Percentiles rank a stretch among this genome's conserved stretches.
phyloP scores from a whole-genome alignment of 2,329 filamentous ascomycete species.

The Aspergillus sp. region DNA sequence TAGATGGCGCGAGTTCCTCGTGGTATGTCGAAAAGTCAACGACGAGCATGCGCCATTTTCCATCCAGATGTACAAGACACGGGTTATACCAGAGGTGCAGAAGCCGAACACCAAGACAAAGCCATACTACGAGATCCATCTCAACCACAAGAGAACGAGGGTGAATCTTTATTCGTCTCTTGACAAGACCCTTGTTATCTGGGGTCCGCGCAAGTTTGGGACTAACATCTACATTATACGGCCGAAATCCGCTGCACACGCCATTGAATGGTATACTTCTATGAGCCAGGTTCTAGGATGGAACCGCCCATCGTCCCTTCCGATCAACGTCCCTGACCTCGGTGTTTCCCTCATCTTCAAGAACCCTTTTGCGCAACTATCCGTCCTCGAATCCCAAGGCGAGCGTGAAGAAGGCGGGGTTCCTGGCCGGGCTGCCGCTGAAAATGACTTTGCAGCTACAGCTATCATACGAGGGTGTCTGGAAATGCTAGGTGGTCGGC shows the following conservation, averaged over 20 bases:
- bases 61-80: slow-evolving; percentile 52
- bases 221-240: slow-evolving; percentile 55
- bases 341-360: slow-evolving; percentile 49
- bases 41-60: slow-evolving; percentile 47
- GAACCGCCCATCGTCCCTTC: slow-evolving; percentile 46
- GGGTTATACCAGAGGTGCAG: slow-evolving; percentile 54
- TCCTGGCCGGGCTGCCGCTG: slow-evolving; percentile 24
- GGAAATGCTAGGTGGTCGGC: slow-evolving; percentile 46
- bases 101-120: slow-evolving; percentile 43
- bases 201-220: slow-evolving; percentile 45
- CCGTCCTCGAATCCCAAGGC: slow-evolving; percentile 25
- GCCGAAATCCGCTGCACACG: slow-evolving; percentile 50
- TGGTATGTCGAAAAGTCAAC: slow-evolving; percentile 51
- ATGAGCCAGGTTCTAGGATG: slow-evolving; percentile 51
- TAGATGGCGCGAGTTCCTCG: slow-evolving; percentile 57
- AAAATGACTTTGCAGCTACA: slow-evolving; percentile 47
- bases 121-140: slow-evolving; percentile 48
- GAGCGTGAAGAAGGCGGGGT: slow-evolving; percentile 39
- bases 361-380: slow-evolving; percentile 48
- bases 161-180: slow-evolving; percentile 57
- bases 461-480: slow-evolving; percentile 50
- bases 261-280: slow-evolving; percentile 62
- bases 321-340: slow-evolving; percentile 55
- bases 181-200: slow-evolving; percentile 59
- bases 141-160: slow-evolving; percentile 44